Evolutionary conservation across 345 rosid species (phyloP), one percentile per base, ranked within the genome.

Genomic region (Populus davidiana): DNA sequence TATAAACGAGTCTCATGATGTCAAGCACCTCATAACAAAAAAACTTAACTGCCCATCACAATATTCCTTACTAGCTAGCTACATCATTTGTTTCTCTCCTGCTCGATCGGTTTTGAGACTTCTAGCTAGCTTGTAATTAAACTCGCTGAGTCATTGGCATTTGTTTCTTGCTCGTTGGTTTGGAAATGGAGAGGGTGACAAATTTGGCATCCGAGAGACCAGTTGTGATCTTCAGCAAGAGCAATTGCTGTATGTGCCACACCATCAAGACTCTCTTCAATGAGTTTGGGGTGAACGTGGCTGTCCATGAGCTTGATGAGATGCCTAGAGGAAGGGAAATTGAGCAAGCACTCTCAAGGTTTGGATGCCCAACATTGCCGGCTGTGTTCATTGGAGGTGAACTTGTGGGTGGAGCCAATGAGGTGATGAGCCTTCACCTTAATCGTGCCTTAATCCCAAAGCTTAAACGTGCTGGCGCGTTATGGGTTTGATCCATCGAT

Each of bases 391-490:
- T 94, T 9, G 94, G 97, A 0, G 96, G 96, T 20, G 87, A 90
- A 67, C 91, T 92, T 65, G 86, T 94, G 4, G 98, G 98, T 50
- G 98, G 98, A 35, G 85, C 97, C 75, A 88, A 90, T 44, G 93
- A 91, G 85, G 84, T 91, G 79, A 92, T 92, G 97, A 91, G 89
- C 74, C 92, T 89, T 78, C 98, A 92, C 82, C 98, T 94, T 67
- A 90, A 84, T 69, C 88, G 93, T 17, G 80, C 93, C 43, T 85
- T 94, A 64, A 86, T 90, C 81, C 94, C 96, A 2, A 86, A 86
- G 97, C 98, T 94, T 61, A 90, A 77, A 83, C 71, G 82, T 12
- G 96, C 84, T 39, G 97, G 98, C 31, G 98, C 98, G 38, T 78
- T 94, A 49, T 94, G 98, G 98, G 91, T 94, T 72, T 92, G 79